A percentile compares a stretch with the other conserved stretches of the same genome.
Conservation (phyloP, 2,329 filamentous ascomycete species). For the Trichothecium roseum region DNA sequence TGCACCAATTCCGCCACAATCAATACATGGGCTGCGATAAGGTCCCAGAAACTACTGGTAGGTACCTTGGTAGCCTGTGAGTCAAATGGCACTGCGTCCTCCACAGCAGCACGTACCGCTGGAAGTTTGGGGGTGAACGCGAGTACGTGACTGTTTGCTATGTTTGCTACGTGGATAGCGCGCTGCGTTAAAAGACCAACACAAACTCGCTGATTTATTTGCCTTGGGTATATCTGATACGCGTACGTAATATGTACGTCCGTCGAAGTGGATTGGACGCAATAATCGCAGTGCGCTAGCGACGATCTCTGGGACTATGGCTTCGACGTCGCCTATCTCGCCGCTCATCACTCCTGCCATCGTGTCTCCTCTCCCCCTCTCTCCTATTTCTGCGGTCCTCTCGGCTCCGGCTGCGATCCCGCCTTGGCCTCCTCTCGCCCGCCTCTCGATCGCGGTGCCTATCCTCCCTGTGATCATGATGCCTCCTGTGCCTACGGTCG, state of each 20-base stretch:
- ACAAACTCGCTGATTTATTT: not conserved
- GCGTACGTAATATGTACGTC: too few species aligned
- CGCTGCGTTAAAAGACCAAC: not conserved
- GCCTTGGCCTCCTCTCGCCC: conserved; percentile 4
- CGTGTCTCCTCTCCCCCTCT: conserved; percentile 3
- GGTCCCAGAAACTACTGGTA: too few species aligned
- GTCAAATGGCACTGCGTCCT: too few species aligned
- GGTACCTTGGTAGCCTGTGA: too few species aligned
- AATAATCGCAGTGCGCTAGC: too few species aligned
- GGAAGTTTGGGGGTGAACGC: too few species aligned
- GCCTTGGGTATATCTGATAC: too few species aligned
- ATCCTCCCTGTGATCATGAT: conserved; percentile 10
- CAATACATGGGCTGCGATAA: not conserved
- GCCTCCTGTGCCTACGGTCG: conserved; percentile 17
- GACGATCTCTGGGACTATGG: too few species aligned
- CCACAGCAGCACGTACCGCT: too few species aligned
- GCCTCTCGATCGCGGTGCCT: too few species aligned
- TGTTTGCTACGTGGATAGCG: not conserved
- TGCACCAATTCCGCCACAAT: not conserved
- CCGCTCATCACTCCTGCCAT: conserved; percentile 1
- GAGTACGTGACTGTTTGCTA: not conserved
- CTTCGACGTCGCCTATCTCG: conserved; percentile 2
- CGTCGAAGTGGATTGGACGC: too few species aligned
- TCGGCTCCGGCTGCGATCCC: conserved; percentile 10
- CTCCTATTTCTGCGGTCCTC: conserved; percentile 4